phyloP scores from a whole-genome alignment of 176 grass and related monocot genomes.

The Oryza officinalis region DNA sequence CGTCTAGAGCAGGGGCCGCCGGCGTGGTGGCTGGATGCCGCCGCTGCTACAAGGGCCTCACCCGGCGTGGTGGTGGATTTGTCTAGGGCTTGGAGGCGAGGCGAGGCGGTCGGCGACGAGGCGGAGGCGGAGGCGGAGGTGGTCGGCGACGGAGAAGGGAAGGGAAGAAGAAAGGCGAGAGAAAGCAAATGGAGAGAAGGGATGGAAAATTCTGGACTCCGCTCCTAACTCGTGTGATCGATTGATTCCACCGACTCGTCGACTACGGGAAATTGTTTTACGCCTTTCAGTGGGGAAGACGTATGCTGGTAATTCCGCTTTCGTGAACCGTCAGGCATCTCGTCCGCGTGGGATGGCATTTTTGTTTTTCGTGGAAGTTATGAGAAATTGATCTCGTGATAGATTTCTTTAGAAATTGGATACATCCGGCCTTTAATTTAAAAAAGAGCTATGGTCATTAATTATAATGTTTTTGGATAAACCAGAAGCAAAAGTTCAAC shows the following conservation, averaged over 20 bases:
- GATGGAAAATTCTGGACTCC: slow-evolving; percentile 52
- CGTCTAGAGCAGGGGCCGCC: not conserved
- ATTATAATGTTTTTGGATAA: too few relatives aligned
- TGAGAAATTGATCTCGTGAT: too few relatives aligned
- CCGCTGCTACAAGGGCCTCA: not conserved
- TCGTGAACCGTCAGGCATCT: not conserved
- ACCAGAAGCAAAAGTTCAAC: too few relatives aligned
- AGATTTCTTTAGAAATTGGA: too few relatives aligned
- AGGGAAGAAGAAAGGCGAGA: slow-evolving; percentile 25
- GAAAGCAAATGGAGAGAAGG: slow-evolving; percentile 20
- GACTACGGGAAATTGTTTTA: accelerated
- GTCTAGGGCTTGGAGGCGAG: not conserved
- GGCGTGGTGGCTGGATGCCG: not conserved
- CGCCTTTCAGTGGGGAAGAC: not conserved
- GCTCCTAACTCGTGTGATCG: slow-evolving; percentile 6
- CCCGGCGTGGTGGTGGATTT: not conserved
- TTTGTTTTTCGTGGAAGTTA: too few relatives aligned
- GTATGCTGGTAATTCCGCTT: accelerated
- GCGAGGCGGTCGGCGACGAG: not conserved
- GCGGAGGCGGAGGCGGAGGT: not conserved
- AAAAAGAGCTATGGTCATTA: too few relatives aligned
- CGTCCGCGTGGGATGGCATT: too few relatives aligned
- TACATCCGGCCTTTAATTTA: too few relatives aligned
- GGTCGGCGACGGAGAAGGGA: slow-evolving; percentile 19
- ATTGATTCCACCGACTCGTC: not conserved